Evolutionary conservation across 306 rosid species (phyloP), one percentile per base, ranked within the genome.

Genomic region (Cajanus cajan): DNA sequence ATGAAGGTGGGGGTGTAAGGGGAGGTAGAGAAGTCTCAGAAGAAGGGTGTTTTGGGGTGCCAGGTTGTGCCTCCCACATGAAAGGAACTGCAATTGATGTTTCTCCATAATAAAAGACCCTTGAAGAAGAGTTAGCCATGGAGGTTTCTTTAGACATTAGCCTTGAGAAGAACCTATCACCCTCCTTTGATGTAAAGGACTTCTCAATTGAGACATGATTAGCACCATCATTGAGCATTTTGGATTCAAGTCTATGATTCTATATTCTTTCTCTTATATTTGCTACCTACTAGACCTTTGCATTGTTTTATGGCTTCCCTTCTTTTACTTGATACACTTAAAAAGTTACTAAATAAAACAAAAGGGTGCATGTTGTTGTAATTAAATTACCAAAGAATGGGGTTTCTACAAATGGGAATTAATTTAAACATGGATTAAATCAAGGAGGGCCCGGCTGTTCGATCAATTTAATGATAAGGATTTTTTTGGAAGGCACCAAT

Each of bases 1-100:
- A 85, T 6, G 89, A 85, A 63, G 86, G 89, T 55, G 89, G 89
- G 5, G 89, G 89, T 70, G 89, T 79, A 16, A 86, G 84, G 0
- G 89, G 86, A 5, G 84, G 89, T 7, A 82, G 43, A 71, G 79
- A 78, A 50, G 79, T 74, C 36, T 74, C 36, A 18, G 77, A 78
- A 33, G 80, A 83, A 43, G 88, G 82, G 63, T 86, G 89, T 8
- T 82, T 86, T 2, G 89, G 89, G 8, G 86, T 86, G 0, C 89
- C 89, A 7, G 89, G 89, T 1, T 82, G 81, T 64, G 73, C 83
- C 59, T 86, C 89, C 89, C 89, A 86, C n/a, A 8, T 74, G 74
- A 86, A 86, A 61, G 89, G 89, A 70, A 86, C 83, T 19, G 84
- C 84, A 61, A 86, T 69, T 12, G 89, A 48, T 45, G 69, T 51